A percentile compares a stretch with the other conserved stretches of the same genome.
Conservation (phyloP, 345 rosid species). For the Aegle marmelos region DNA sequence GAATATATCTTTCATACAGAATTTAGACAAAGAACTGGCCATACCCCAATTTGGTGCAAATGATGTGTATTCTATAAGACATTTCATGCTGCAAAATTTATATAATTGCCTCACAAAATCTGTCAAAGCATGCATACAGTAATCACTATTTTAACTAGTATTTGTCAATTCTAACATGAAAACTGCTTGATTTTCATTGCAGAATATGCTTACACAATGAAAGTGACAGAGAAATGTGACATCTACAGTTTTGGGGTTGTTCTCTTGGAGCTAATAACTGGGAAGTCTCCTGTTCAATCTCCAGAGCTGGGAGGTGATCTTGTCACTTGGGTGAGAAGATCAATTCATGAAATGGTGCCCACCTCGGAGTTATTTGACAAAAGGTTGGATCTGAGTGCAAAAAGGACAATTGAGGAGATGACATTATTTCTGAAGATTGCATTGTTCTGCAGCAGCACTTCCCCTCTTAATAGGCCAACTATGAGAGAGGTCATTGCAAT, state of each 20-base stretch:
- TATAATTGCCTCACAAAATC: too few species aligned
- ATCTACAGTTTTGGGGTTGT: constrained; percentile 87
- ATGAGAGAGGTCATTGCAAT: constrained; percentile 78
- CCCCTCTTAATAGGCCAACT: constrained; percentile 62
- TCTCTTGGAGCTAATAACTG: constrained; percentile 59
- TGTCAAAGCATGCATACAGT: neutral
- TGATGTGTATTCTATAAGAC: too few species aligned
- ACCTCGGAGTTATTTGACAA: constrained; percentile 49
- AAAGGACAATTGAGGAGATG: constrained; percentile 53
- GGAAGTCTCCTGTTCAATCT: constrained; percentile 75
- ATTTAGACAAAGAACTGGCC: too few species aligned
- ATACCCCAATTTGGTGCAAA: too few species aligned
- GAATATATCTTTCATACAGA: too few species aligned
- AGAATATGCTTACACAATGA: constrained; percentile 94
- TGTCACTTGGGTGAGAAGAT: constrained; percentile 70
- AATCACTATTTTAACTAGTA: neutral
- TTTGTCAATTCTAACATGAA: neutral
- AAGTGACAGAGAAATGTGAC: constrained; percentile 82
- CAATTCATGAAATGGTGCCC: constrained; percentile 43
- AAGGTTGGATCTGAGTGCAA: constrained; percentile 41
- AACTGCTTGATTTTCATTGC: constrained; percentile 13
- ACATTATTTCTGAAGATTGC: constrained; percentile 68
- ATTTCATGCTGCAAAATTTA: too few species aligned
- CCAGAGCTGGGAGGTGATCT: constrained; percentile 82
- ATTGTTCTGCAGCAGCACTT: constrained; percentile 62